These are phyloP conservation scores for Naganishia albida DNA, from an alignment of 1,284 basidiomycete genomes.

Conservation along the genomic window DNA sequence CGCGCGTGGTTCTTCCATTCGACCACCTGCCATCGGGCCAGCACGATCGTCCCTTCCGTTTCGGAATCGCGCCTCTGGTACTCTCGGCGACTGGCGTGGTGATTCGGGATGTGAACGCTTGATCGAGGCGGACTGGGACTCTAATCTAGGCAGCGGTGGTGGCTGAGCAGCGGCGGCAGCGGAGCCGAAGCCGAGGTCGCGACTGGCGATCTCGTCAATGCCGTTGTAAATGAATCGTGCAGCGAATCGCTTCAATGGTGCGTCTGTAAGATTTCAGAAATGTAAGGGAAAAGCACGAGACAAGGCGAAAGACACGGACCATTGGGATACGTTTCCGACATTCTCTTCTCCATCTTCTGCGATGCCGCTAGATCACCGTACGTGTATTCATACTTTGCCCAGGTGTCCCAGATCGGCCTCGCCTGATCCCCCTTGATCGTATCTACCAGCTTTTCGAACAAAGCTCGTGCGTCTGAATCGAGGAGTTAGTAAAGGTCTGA, in stretches of 20 bases:
- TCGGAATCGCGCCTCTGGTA: conserved; percentile 32
- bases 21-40: conserved; percentile 20
- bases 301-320: conserved; percentile 57
- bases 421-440: conserved; percentile 76
- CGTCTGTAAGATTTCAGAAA: conserved; percentile 59
- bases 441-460: conserved; percentile 78
- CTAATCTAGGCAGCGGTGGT: conserved; percentile 19
- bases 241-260: conserved; percentile 86
- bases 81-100: conserved; percentile 29
- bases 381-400: conserved; percentile 93
- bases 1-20: conserved; percentile 31
- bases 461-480: conserved; percentile 79
- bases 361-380: conserved; percentile 89
- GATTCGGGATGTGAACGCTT: conserved; percentile 32
- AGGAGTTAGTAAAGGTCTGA: background rate
- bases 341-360: conserved; percentile 82
- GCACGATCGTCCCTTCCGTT: conserved; percentile 18
- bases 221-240: conserved; percentile 84
- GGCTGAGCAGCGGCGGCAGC: conserved; percentile 13
- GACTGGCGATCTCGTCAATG: conserved; percentile 82
- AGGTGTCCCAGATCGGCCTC: conserved; percentile 87
- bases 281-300: conserved; percentile 1
- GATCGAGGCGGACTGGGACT: conserved; percentile 1
- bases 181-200: conserved; percentile 76
- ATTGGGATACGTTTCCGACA: conserved; percentile 81